Conservation (phyloP, 352 stramenopile genomes). For the Phytopythium sindhum region DNA sequence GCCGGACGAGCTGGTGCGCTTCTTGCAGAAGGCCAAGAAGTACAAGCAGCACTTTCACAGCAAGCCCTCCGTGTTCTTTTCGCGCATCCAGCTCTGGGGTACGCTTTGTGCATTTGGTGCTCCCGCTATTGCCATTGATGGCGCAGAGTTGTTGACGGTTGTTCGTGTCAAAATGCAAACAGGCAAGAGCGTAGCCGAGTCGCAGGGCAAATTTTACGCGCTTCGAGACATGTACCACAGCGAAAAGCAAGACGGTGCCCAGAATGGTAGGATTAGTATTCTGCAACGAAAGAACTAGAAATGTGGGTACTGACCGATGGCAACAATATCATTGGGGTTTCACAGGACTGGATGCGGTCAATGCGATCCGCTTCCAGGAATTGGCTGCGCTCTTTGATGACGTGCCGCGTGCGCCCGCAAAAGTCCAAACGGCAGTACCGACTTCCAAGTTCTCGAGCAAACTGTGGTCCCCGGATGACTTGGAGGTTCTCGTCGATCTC, state of each 20-base stretch:
- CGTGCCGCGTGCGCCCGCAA: conserved; percentile 30
- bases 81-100: conserved; percentile 65
- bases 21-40: conserved; percentile 55
- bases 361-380: conserved; percentile 28
- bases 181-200: conserved; percentile 62
- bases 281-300: background rate
- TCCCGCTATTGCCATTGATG: background rate
- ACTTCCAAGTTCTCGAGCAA: conserved; percentile 28
- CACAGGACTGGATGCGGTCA: conserved; percentile 1
- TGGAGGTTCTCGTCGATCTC: conserved; percentile 50
- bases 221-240: conserved; percentile 62
- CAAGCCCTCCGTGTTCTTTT: conserved; percentile 57
- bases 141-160: background rate
- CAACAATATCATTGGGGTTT: background rate
- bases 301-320: background rate
- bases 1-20: conserved; percentile 59
- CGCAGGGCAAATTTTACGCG: conserved; percentile 70
- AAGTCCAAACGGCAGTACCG: conserved; percentile 14
- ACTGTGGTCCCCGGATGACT: conserved; percentile 55
- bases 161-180: background rate
- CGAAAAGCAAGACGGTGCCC: conserved; percentile 19
- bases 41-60: conserved; percentile 43
- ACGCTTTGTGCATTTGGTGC: background rate
- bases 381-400: conserved; percentile 48
- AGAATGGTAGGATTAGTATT: background rate